phyloP scores from a whole-genome alignment of 164 flowering plant genomes.

The Sextonia rubra region DNA sequence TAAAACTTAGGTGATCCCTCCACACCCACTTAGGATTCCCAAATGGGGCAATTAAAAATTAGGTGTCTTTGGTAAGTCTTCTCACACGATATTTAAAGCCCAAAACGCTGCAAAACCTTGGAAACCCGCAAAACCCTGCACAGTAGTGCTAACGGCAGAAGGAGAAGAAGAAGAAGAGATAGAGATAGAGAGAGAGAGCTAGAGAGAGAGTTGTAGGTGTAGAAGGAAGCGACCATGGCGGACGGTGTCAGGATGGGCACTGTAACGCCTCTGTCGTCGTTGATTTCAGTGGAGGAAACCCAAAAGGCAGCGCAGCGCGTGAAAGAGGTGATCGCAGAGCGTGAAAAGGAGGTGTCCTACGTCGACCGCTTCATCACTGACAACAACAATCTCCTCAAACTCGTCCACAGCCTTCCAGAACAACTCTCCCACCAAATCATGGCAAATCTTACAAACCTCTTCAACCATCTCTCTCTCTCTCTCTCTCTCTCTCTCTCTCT shows the following conservation, averaged over 20 bases:
- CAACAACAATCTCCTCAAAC: slow-evolving; percentile 58
- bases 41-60: no score
- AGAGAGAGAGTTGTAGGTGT: not conserved
- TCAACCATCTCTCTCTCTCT: not conserved
- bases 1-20: no score
- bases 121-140: no score
- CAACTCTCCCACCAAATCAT: slow-evolving; percentile 71
- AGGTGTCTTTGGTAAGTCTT: no score
- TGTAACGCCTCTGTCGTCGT: slow-evolving; percentile 55
- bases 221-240: slow-evolving; percentile 12
- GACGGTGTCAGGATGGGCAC: slow-evolving; percentile 43
- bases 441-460: slow-evolving; percentile 30
- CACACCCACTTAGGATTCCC: no score
- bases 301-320: slow-evolving; percentile 61
- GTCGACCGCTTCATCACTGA: slow-evolving; percentile 51
- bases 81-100: no score
- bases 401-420: slow-evolving; percentile 76
- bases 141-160: no score
- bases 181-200: no score
- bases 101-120: no score
- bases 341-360: slow-evolving; percentile 38
- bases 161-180: no score
- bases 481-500: not conserved
- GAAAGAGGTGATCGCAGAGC: slow-evolving; percentile 42
- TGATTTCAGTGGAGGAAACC: slow-evolving; percentile 61